Percentiles rank a stretch among this genome's conserved stretches.
phyloP scores from a whole-genome alignment of 148 eudicot genomes.

The Silene latifolia region DNA sequence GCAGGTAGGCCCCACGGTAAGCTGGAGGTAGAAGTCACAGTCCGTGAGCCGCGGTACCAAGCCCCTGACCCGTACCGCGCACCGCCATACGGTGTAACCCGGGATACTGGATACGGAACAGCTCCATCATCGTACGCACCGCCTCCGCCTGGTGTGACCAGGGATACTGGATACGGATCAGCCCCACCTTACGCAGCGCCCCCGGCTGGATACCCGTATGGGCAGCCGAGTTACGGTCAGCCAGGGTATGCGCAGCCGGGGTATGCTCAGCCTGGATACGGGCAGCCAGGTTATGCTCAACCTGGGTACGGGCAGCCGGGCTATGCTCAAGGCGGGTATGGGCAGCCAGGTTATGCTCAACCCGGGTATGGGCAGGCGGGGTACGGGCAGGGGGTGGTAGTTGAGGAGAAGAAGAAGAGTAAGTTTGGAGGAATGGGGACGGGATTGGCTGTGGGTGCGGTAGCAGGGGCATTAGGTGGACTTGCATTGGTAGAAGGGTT shows the following conservation, averaged over 20 bases:
- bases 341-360: constrained; percentile 24
- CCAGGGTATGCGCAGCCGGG: constrained; percentile 20
- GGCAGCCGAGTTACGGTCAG: background rate
- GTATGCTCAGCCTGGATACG: constrained; percentile 15
- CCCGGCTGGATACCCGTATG: constrained; percentile 16
- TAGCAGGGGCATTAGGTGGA: constrained; percentile 75
- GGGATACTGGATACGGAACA: constrained; percentile 18
- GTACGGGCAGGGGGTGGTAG: constrained; percentile 13
- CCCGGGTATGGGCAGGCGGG: constrained; percentile 25
- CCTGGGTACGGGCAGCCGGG: constrained; percentile 12
- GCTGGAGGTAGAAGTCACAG: constrained; percentile 37
- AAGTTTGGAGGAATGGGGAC: constrained; percentile 80
- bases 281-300: constrained; percentile 14
- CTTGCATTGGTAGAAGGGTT: constrained; percentile 67
- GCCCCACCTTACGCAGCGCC: constrained; percentile 18
- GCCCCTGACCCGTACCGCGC: constrained; percentile 53
- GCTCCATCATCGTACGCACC: constrained; percentile 8
- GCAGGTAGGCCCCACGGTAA: constrained; percentile 79
- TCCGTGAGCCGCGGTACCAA: constrained; percentile 49
- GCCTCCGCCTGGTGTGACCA: background rate
- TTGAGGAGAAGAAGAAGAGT: constrained; percentile 55
- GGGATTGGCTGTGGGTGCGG: constrained; percentile 93
- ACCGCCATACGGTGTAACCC: constrained; percentile 51
- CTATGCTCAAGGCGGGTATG: constrained; percentile 11
- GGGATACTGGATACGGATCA: constrained; percentile 19